Conservation (phyloP, 306 rosid species). For the Carpinus viminea region DNA sequence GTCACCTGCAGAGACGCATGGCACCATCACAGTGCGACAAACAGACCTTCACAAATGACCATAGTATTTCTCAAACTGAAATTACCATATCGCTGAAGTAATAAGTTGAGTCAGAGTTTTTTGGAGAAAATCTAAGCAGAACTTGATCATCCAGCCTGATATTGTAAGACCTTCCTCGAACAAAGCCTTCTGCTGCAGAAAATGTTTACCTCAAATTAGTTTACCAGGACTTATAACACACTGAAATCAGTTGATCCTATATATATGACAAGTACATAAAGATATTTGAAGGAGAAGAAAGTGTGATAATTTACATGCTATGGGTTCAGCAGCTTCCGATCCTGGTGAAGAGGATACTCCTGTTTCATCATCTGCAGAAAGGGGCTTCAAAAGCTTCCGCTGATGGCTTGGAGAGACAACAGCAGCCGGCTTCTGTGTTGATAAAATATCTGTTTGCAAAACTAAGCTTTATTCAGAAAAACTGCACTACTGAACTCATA, state of each 20-base stretch:
- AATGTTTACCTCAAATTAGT: constrained; percentile 57
- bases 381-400: constrained; percentile 51
- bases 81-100: constrained; percentile 93
- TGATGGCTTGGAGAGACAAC: constrained; percentile 57
- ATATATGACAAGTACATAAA: constrained; percentile 12
- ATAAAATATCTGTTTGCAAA: constrained; percentile 57
- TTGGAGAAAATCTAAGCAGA: constrained; percentile 94
- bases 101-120: constrained; percentile 82
- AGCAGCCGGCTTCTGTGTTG: constrained; percentile 52
- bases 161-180: constrained; percentile 96
- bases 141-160: constrained; percentile 89
- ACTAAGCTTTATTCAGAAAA: constrained; percentile 36
- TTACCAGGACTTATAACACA: constrained; percentile 27
- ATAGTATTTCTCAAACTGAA: neutral
- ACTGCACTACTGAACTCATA: constrained; percentile 18
- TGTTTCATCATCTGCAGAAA: constrained; percentile 62
- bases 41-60: neutral
- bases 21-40: neutral
- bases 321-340: constrained; percentile 56
- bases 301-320: constrained; percentile 66
- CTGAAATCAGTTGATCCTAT: constrained; percentile 10
- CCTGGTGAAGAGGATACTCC: constrained; percentile 64
- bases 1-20: neutral
- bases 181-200: constrained; percentile 97
- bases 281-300: constrained; percentile 29